These are phyloP conservation scores for Boletus sp. DNA, from an alignment of 1,284 basidiomycete genomes.

Conservation along the genomic window DNA sequence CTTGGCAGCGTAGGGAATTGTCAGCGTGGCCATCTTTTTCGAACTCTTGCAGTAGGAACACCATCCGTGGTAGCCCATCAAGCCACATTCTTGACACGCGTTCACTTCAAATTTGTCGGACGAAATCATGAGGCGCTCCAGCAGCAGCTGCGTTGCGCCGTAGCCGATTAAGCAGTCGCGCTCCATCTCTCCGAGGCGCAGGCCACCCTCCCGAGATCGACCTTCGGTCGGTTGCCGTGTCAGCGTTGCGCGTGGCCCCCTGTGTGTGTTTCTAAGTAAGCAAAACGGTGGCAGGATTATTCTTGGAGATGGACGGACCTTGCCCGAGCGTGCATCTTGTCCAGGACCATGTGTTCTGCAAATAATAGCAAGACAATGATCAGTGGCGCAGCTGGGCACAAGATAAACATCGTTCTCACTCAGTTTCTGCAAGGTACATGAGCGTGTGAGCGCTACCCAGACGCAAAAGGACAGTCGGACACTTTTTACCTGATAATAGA, in stretches of 20 bases:
- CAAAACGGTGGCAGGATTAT: conserved; percentile 1
- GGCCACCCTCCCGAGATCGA: conserved; percentile 93
- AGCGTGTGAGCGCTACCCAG: conserved; percentile 15
- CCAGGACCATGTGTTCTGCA: conserved; percentile 94
- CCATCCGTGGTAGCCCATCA: conserved; percentile 97
- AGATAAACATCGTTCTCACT: conserved; percentile 45
- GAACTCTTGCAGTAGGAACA: conserved; percentile 95
- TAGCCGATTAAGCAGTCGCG: conserved; percentile 95
- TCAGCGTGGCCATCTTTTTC: conserved; percentile 93
- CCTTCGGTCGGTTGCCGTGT: conserved; percentile 94
- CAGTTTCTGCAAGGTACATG: conserved; percentile 56
- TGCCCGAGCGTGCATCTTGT: conserved; percentile 99
- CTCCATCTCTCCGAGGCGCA: conserved; percentile 99
- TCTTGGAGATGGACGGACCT: conserved; percentile 48
- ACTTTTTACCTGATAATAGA: conserved; percentile 85
- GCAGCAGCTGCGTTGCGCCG: conserved; percentile 91
- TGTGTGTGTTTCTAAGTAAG: conserved; percentile 31
- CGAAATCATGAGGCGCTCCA: conserved; percentile 97
- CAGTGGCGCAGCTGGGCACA: conserved; percentile 8
- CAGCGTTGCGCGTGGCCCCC: conserved; percentile 92
- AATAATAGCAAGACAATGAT: conserved; percentile 21
- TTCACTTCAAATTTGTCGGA: conserved; percentile 97
- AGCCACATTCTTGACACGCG: conserved; percentile 90
- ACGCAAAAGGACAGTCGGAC: conserved; percentile 1
- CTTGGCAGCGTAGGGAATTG: conserved; percentile 98